phyloP scores from a whole-genome alignment of 129 eudicot genomes.

The Artemisia tridentata region DNA sequence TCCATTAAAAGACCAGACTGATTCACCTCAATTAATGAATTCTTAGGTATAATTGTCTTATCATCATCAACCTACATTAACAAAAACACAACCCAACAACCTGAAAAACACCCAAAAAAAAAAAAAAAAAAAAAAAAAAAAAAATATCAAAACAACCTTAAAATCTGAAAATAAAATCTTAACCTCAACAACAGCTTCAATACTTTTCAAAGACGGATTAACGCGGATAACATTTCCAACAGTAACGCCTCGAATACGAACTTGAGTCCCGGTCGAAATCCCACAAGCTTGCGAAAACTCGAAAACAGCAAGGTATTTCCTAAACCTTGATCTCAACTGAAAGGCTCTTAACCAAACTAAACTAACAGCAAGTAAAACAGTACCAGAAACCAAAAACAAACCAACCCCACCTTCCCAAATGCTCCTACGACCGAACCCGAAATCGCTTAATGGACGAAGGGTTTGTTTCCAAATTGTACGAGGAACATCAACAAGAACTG shows the following conservation, averaged over 20 bases:
- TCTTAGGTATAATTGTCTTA: constrained; percentile 71
- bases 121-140: background rate
- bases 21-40: constrained; percentile 83
- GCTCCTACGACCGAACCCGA: constrained; percentile 84
- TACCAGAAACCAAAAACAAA: constrained; percentile 72
- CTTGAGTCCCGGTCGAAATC: constrained; percentile 77
- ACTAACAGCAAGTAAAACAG: constrained; percentile 62
- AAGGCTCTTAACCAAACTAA: constrained; percentile 78
- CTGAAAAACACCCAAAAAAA: background rate
- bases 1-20: constrained; percentile 97
- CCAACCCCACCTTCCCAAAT: constrained; percentile 99
- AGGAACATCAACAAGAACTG: constrained; percentile 56
- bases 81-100: constrained; percentile 7
- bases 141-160: constrained; percentile 6
- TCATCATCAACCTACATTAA: constrained; percentile 82
- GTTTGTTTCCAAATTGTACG: constrained; percentile 66
- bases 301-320: constrained; percentile 72
- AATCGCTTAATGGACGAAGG: constrained; percentile 71
- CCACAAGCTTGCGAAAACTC: constrained; percentile 92
- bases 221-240: constrained; percentile 86
- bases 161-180: background rate
- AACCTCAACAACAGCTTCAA: constrained; percentile 94
- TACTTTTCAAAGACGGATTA: constrained; percentile 69
- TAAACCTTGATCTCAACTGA: constrained; percentile 69
- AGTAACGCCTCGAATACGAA: constrained; percentile 83